A percentile compares a stretch with the other conserved stretches of the same genome.
phyloP scores from a whole-genome alignment of 1,139 yeast genomes.

The Nadsonia starkeyi-henricii region DNA sequence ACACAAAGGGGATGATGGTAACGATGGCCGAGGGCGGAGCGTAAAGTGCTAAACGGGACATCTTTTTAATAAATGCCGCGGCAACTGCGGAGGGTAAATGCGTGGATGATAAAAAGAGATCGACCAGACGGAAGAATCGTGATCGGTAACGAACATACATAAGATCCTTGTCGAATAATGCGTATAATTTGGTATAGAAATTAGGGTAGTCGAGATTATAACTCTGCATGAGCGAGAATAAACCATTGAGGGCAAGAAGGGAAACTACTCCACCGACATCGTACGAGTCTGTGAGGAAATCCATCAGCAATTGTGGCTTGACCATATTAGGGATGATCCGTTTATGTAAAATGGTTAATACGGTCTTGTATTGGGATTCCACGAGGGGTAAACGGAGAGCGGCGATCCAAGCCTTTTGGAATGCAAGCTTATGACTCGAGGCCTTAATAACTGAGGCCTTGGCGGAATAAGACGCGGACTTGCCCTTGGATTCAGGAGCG shows the following conservation, averaged over 20 bases:
- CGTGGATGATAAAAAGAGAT: constrained; percentile 71
- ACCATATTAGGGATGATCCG: constrained; percentile 69
- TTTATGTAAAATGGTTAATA: constrained; percentile 62
- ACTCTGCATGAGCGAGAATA: constrained; percentile 70
- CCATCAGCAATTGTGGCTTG: constrained; percentile 78
- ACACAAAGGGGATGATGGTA: constrained; percentile 76
- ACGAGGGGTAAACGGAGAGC: constrained; percentile 38
- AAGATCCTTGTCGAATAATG: constrained; percentile 54
- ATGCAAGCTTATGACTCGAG: constrained; percentile 42
- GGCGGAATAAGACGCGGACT: constrained; percentile 18
- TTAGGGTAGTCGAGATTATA: constrained; percentile 88
- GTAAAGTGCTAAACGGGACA: constrained; percentile 61
- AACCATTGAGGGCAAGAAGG: constrained; percentile 71
- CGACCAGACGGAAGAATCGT: constrained; percentile 77
- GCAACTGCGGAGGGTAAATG: constrained; percentile 74
- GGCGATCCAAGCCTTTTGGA: constrained; percentile 55
- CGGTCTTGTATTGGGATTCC: constrained; percentile 48
- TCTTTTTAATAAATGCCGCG: constrained; percentile 77
- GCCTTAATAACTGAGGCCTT: constrained; percentile 28
- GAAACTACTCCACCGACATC: constrained; percentile 57
- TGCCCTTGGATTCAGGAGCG: constrained; percentile 39
- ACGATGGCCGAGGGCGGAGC: constrained; percentile 88
- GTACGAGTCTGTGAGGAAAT: constrained; percentile 81
- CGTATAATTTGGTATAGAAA: constrained; percentile 70
- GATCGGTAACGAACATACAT: constrained; percentile 73